phyloP scores from a whole-genome alignment of 129 eudicot genomes.

The Kitagawia praeruptora region DNA sequence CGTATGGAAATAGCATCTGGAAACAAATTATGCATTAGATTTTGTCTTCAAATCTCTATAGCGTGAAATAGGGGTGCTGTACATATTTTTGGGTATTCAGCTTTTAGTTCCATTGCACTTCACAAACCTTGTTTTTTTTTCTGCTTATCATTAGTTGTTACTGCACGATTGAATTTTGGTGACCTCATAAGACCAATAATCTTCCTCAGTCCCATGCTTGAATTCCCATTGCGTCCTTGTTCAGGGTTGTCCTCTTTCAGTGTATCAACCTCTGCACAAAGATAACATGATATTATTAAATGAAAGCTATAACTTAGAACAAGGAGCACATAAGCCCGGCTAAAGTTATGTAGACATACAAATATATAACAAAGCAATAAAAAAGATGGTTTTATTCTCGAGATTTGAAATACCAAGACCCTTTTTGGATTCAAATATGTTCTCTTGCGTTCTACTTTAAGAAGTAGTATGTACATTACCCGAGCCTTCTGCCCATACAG shows the following conservation, averaged over 20 bases:
- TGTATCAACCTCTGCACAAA: conserved; percentile 42
- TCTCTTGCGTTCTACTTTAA: too few relatives aligned
- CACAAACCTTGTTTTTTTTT: conserved; percentile 50
- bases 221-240: conserved; percentile 33
- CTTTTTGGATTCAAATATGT: too few relatives aligned
- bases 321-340: too few relatives aligned
- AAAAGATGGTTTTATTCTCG: too few relatives aligned
- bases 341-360: too few relatives aligned
- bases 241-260: conserved; percentile 26
- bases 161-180: conserved; percentile 32
- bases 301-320: too few relatives aligned
- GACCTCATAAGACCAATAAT: conserved; percentile 62
- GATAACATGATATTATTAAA: not conserved
- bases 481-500: too few relatives aligned
- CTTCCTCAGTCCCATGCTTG: conserved; percentile 53
- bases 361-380: too few relatives aligned
- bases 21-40: conserved; percentile 3
- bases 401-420: too few relatives aligned
- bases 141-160: conserved; percentile 27
- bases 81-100: not conserved
- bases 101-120: not conserved
- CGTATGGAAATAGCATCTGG: conserved; percentile 92
- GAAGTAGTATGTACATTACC: too few relatives aligned
- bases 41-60: conserved; percentile 7
- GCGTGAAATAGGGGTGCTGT: not conserved